A percentile compares a stretch with the other conserved stretches of the same genome.
These are phyloP conservation scores for Candida germanica DNA, from an alignment of 805 yeast genomes.

Conservation along the genomic window DNA sequence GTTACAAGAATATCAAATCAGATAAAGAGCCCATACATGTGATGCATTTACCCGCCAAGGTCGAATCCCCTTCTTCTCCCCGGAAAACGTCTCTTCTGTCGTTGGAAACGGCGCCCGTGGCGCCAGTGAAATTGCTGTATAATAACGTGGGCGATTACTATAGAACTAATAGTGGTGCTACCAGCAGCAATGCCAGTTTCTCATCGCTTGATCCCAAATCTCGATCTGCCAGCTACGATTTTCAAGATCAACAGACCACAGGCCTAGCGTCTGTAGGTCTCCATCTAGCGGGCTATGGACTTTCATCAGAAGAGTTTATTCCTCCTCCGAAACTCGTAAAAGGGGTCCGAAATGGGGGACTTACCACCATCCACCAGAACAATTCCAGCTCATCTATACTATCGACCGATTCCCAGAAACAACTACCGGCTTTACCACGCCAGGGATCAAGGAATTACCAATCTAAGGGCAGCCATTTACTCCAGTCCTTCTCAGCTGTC, in stretches of 20 bases:
- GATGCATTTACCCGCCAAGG: slow-evolving; percentile 21
- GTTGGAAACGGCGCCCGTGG: slow-evolving; percentile 5
- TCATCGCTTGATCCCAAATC: slow-evolving; percentile 14
- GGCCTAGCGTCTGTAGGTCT: slow-evolving; percentile 23
- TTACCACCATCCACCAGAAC: slow-evolving; percentile 6
- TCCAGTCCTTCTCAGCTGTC: slow-evolving; percentile 34
- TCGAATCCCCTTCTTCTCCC: slow-evolving; percentile 1
- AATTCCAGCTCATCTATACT: slow-evolving; percentile 1
- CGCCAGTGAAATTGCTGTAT: slow-evolving; percentile 1
- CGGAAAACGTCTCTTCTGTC: slow-evolving; percentile 9
- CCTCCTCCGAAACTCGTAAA: slow-evolving; percentile 19
- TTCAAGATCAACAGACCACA: slow-evolving; percentile 2
- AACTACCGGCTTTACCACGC: slow-evolving; percentile 4
- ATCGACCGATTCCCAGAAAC: slow-evolving; percentile 1
- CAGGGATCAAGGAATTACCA: slow-evolving; percentile 3
- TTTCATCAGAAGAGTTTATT: slow-evolving; percentile 23
- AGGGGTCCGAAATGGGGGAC: background rate
- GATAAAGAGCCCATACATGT: slow-evolving; percentile 31
- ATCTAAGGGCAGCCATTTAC: slow-evolving; percentile 16
- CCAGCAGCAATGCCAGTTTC: slow-evolving; percentile 11
- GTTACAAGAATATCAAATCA: slow-evolving; percentile 26
- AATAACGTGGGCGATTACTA: slow-evolving; percentile 5
- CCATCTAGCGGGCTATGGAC: slow-evolving; percentile 26
- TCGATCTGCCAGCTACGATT: slow-evolving; percentile 6
- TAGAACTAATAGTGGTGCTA: slow-evolving; percentile 10